phyloP scores from a whole-genome alignment of 139 green algal genomes.

The Marvania coccoides region DNA sequence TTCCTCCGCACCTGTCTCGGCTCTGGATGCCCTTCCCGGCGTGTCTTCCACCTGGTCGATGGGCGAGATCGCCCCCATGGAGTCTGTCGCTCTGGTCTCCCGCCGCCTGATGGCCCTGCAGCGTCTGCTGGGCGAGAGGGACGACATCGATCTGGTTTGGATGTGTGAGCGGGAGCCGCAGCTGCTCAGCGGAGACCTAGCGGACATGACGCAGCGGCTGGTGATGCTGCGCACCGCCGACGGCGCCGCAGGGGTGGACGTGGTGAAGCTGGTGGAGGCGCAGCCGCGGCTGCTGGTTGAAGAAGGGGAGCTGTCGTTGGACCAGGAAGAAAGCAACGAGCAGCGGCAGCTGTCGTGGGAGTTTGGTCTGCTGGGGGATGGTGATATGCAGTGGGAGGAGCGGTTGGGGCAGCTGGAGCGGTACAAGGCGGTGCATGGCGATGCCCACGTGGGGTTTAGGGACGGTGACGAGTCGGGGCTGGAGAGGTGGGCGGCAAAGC shows the following conservation, averaged over 20 bases:
- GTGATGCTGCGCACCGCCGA: background rate
- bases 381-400: conserved; percentile 39
- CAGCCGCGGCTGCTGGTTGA: conserved; percentile 53
- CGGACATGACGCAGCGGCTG: background rate
- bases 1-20: background rate
- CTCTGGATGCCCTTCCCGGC: too few relatives aligned
- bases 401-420: conserved; percentile 32
- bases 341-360: conserved; percentile 43
- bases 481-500: conserved; percentile 48
- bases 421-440: conserved; percentile 48
- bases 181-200: conserved; percentile 39
- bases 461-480: conserved; percentile 54
- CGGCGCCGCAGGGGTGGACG: conserved; percentile 26
- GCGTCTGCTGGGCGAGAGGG: conserved; percentile 39
- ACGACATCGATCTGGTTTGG: conserved; percentile 36
- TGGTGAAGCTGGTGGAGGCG: conserved; percentile 36
- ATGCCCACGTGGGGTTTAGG: conserved; percentile 49
- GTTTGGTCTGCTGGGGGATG: conserved; percentile 48
- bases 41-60: background rate
- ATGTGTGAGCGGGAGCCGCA: conserved; percentile 53
- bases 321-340: conserved; percentile 4
- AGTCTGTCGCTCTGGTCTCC: conserved; percentile 10
- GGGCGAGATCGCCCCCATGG: background rate
- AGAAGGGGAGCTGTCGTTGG: background rate
- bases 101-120: conserved; percentile 49